Base-by-base conservation (phyloP, 1,284 basidiomycete species). In the Fomitopsis pinicola region DNA sequence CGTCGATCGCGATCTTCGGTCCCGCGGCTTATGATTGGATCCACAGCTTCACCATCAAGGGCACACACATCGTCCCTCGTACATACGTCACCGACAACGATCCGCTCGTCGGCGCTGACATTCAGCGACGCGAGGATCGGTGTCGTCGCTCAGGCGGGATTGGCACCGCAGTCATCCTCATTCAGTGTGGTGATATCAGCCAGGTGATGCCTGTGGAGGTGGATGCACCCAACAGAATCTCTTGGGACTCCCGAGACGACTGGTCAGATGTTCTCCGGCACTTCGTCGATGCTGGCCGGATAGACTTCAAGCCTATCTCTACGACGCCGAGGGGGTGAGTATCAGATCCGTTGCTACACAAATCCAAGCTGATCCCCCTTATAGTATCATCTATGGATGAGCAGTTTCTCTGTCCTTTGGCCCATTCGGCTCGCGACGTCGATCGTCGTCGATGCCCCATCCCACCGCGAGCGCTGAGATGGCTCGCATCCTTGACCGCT, bases 171-270 rank as follows among this genome's bases (percentile, higher is more conserved):
- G 80, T 92, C 56, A 80, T 92, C 72, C 78, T 92, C 69, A 79
- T 92, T 63, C 88, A 92, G 70, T 91, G 89, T 67, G 86, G 82
- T 42, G 80, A 81, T 17, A 80, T 90, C 69, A 86, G 83, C 69
- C 89, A 92, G 67, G 89, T 92, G 63, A 89, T 92, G 86, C 89
- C 89, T 33, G 88, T 92, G 62, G 89, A 92, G 71, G 87, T 92
- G 53, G 89, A 91, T 71, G 81, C 87, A 8, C 89, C 88, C 1
- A 77, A 79, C 60, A 86, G 83, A 66, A 90, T 91, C 68, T 77
- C 83, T 22, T 91, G 89, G 89, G 89, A 91, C 70, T 65, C 72
- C 22, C 79, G 88, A 59, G 85, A 86, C 8, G 89, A 92, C 72
- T 92, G 89, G 89, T 73, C 76, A 9, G 78, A 80, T 15, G 85